Evolutionary conservation across 2,329 filamentous ascomycete species (phyloP), one percentile per base, ranked within the genome.

Genomic region (Nemania diffusa): DNA sequence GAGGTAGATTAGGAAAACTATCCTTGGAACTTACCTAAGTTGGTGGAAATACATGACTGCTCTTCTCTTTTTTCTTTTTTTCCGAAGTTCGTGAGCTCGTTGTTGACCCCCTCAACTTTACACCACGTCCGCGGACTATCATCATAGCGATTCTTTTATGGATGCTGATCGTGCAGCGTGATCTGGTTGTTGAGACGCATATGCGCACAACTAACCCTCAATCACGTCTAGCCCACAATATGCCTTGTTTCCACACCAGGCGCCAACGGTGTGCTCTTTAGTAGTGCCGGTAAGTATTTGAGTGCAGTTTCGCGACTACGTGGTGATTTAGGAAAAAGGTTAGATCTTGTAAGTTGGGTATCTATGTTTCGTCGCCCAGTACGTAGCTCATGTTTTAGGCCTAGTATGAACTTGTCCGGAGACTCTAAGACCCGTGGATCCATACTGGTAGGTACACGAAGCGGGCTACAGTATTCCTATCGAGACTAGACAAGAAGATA

Each of bases 351-450:
- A 42, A 17, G 55, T 17, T n/a, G n/a, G n/a, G n/a, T 26, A 57
- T 6, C 2, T 13, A 34, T 42, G 59, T 67, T 63, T 58, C 53
- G 46, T 53, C 46, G n/a, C n/a, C n/a, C n/a, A n/a, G n/a, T n/a
- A 2, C 24, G 44, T 34, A 17, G 53, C 34, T 32, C 53, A 4
- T 62, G 64, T 66, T 66, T 58, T 62, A 62, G 64, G 53, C 55
- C 53, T 17, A 40, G 22, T 11, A 9, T 11, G 44, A 62, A 37
- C 44, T 22, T 44, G 55, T 46, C 26, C 59, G 64, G 59, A 52
- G 37, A 26, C 55, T 58, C 37, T 13, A 58, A 57, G 58, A 58
- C 53, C 64, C 58, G 58, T 62, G 29, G 57, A 34, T 29, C 51
- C 29, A 37, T 53, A n/a, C n/a, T 44, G 34, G 40, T 13, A 13